Conservation (phyloP, 2,329 filamentous ascomycete species). For the Pseudovirgaria hyperparasitica region DNA sequence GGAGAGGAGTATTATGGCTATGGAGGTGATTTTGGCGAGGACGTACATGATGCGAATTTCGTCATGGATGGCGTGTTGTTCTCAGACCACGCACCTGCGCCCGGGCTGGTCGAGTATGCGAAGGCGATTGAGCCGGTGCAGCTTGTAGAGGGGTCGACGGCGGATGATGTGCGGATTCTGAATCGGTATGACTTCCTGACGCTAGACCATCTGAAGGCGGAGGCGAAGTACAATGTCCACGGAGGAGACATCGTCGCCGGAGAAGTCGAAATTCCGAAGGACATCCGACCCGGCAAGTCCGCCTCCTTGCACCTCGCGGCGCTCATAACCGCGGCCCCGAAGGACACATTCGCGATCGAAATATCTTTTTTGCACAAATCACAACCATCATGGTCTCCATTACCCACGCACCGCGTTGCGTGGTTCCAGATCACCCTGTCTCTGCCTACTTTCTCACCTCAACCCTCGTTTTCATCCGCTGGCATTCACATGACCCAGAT, state of each 20-base stretch:
- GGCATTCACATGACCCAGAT: too few relatives aligned
- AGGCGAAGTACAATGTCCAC: conserved; percentile 8
- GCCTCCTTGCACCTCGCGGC: neutral
- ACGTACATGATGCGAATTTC: conserved; percentile 29
- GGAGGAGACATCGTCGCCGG: conserved; percentile 6
- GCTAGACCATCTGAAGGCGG: conserved; percentile 20
- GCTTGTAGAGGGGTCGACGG: conserved; percentile 10
- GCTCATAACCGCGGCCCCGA: neutral
- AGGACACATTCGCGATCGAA: conserved; percentile 5
- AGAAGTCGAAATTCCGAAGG: conserved; percentile 1
- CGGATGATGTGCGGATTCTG: conserved; percentile 15
- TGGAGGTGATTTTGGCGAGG: conserved; percentile 31
- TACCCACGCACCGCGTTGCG: conserved; percentile 8
- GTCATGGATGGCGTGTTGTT: conserved; percentile 32
- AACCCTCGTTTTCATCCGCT: too few relatives aligned
- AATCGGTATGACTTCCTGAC: conserved; percentile 24
- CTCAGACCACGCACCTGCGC: conserved; percentile 28
- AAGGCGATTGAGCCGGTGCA: conserved; percentile 32
- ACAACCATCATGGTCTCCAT: conserved; percentile 6
- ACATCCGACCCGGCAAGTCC: neutral
- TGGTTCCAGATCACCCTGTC: too few relatives aligned
- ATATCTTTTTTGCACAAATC: conserved; percentile 12
- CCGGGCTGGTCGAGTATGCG: conserved; percentile 30
- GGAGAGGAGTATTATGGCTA: conserved; percentile 29
- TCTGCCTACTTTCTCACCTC: too few relatives aligned